Evolutionary conservation across 1,139 yeast species (phyloP).

Genomic region (Eremothecium coryli): DNA sequence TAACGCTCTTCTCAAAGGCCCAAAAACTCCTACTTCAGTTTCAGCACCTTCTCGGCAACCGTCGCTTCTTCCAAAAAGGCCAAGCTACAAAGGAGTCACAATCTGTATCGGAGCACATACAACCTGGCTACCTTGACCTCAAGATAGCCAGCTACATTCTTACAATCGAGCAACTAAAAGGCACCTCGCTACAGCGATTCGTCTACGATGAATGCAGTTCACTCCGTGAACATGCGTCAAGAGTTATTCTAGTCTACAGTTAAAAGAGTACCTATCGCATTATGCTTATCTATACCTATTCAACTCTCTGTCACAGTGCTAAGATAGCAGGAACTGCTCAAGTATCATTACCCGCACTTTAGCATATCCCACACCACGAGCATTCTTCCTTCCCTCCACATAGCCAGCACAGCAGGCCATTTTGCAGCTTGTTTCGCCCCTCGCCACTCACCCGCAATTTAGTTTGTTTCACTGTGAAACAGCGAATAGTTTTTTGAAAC

Average conservation of each 20-base stretch:
- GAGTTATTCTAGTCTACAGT: slow-evolving; percentile 1
- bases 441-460: too few species aligned
- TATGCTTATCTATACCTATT: too few species aligned
- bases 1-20: neutral
- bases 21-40: slow-evolving; percentile 12
- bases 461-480: slow-evolving; percentile 4
- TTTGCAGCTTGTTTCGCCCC: too few species aligned
- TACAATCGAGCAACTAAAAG: slow-evolving; percentile 12
- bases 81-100: neutral
- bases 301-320: too few species aligned
- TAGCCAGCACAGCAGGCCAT: too few species aligned
- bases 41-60: slow-evolving; percentile 10
- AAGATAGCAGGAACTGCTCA: too few species aligned
- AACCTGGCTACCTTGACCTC: slow-evolving; percentile 14
- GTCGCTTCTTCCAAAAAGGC: slow-evolving; percentile 3
- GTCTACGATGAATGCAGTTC: slow-evolving; percentile 10
- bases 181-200: slow-evolving; percentile 10
- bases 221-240: slow-evolving; percentile 8
- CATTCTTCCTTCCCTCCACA: too few species aligned
- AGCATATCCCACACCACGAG: too few species aligned
- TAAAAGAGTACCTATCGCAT: too few species aligned
- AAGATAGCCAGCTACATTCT: slow-evolving; percentile 18
- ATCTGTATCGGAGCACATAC: slow-evolving; percentile 2
- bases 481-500: slow-evolving; percentile 2
- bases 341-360: too few species aligned